Conservation (phyloP, 768 basidiomycete genomes). For the Agaricus blazei region DNA sequence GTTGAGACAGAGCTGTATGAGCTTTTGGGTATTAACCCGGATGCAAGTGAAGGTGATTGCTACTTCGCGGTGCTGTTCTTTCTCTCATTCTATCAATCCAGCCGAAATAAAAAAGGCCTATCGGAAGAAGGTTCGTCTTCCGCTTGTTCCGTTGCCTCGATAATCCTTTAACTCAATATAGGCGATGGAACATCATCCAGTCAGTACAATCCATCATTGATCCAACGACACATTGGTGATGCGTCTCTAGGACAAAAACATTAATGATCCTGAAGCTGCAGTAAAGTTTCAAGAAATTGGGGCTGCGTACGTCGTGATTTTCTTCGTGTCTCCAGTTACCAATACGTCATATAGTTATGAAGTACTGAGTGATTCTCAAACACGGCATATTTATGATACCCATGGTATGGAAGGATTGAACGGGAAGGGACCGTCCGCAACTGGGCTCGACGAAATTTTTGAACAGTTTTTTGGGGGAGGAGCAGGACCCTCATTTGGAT, state of each 20-base stretch:
- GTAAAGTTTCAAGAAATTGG: conserved; percentile 86
- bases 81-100: conserved; percentile 22
- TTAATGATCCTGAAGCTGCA: conserved; percentile 79
- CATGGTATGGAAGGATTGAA: conserved; percentile 67
- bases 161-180: conserved; percentile 22
- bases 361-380: conserved; percentile 65
- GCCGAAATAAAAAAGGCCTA: conserved; percentile 94
- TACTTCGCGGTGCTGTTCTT: conserved; percentile 1
- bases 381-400: conserved; percentile 67
- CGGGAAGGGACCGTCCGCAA: conserved; percentile 39
- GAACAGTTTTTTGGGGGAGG: conserved; percentile 62
- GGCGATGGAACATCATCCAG: conserved; percentile 55
- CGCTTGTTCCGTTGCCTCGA: background rate
- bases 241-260: conserved; percentile 55
- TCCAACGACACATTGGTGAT: background rate
- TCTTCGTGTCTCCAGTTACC: conserved; percentile 2
- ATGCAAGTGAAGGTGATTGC: conserved; percentile 63
- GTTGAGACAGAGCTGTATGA: conserved; percentile 84
- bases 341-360: conserved; percentile 57
- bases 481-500: conserved; percentile 49
- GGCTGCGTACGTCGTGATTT: conserved; percentile 57
- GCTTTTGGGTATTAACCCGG: conserved; percentile 65
- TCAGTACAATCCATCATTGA: background rate
- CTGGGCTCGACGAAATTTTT: conserved; percentile 68
- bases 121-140: conserved; percentile 69